Evolutionary conservation across 2,329 filamentous ascomycete genomes (phyloP), one percentile per base, ranked within the genome.

Genomic region (Aphanocladium album): DNA sequence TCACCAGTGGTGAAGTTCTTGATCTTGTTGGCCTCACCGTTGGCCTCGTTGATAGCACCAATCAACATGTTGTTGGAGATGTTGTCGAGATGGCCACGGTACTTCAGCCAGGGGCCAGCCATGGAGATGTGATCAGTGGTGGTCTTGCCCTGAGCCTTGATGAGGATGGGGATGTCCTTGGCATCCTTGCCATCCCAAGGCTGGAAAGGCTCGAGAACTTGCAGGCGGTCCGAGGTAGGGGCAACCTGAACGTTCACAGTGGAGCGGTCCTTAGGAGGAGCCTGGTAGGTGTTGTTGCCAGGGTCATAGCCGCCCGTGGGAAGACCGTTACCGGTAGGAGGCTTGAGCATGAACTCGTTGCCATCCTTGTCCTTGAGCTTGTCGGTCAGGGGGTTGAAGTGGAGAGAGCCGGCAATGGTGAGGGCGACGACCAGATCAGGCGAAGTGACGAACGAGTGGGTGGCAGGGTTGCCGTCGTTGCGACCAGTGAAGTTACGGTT

Each of bases 21-120:
- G 77, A 99, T 82, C 84, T 96, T 96, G 87, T 99, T 99, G 71
- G 92, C 93, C 83, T 98, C 91, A 63, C 89, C 91, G 79, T 98
- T 99, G 73, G 90, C 93, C 71, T 89, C 88, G 81, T 97, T 99
- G 80, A 92, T 91, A 72, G 95, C 95, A 81, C 93, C 93, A 70
- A 98, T 97, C 76, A 98, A 80, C 91, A 97, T 96, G 86, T 98
- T 98, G 88, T 98, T 97, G 74, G 93, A 97, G 81, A 98, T 97
- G 86, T 98, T 98, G 86, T 97, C 93, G 72, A 98, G 84, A 76
- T 98, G 93, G 65, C 93, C 93, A 85, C 93, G 91, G 86, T 97
- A 98, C 85, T 97, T 97, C 77, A 98, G 83, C 93, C 93, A 96
- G 64, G 93, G 92, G 67, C 93, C 92, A 68, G 92, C 93, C 91